Conservation (phyloP, 108 stramenopile species). For the Chaetoceros tenuissimus region DNA sequence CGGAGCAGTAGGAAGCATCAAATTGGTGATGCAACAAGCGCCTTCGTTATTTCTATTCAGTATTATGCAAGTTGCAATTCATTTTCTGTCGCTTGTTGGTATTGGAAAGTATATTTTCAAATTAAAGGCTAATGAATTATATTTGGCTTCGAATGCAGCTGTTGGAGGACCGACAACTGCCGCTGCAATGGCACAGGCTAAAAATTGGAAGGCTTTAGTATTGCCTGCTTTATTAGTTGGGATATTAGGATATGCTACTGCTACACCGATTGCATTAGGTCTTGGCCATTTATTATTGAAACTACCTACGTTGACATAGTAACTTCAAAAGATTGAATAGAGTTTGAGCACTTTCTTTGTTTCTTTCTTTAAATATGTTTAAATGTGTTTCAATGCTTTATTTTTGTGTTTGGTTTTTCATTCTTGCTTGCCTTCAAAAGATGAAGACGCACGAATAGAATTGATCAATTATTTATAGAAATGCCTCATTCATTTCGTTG, state of each 20-base stretch:
- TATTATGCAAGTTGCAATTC: slow-evolving; percentile 68
- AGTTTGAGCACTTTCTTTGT: background rate
- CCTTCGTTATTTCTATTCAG: slow-evolving; percentile 81
- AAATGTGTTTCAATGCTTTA: background rate
- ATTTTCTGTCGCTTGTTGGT: slow-evolving; percentile 60
- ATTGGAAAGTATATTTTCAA: slow-evolving; percentile 57
- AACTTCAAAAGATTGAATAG: too few relatives aligned
- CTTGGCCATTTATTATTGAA: slow-evolving; percentile 51
- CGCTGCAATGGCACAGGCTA: slow-evolving; percentile 90
- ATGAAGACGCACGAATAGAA: too few relatives aligned
- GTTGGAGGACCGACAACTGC: slow-evolving; percentile 91
- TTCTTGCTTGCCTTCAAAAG: background rate
- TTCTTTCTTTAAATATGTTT: background rate
- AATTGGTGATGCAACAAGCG: slow-evolving; percentile 72
- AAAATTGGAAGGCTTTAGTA: slow-evolving; percentile 80
- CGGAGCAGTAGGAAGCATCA: slow-evolving; percentile 76
- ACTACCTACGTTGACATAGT: slow-evolving; percentile 21
- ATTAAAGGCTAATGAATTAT: slow-evolving; percentile 61
- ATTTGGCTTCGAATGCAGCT: slow-evolving; percentile 85
- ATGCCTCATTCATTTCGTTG: too few relatives aligned
- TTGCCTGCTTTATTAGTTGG: slow-evolving; percentile 81
- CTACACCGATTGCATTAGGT: slow-evolving; percentile 76
- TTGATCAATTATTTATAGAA: too few relatives aligned
- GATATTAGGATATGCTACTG: slow-evolving; percentile 88
- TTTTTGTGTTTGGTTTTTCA: background rate